Conservation (phyloP, 2,329 filamentous ascomycete genomes). For the Fusarium haematococcum region DNA sequence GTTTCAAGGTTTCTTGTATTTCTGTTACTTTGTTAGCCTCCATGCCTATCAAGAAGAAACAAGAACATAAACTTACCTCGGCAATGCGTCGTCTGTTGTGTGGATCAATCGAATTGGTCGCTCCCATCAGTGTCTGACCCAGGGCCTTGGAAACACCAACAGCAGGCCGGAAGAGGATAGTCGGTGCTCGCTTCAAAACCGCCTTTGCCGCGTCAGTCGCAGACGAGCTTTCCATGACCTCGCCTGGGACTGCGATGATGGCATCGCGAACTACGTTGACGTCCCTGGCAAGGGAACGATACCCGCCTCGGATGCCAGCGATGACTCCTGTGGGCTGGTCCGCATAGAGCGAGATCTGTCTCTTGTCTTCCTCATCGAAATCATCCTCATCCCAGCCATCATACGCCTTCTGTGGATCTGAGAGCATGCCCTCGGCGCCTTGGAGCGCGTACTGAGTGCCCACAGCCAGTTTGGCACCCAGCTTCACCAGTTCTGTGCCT, state of each 20-base stretch:
- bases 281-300: constrained; percentile 85
- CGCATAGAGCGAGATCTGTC: constrained; percentile 90
- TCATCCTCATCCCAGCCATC: constrained; percentile 69
- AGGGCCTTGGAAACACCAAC: constrained; percentile 91
- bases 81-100: constrained; percentile 83
- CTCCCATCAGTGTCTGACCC: constrained; percentile 89
- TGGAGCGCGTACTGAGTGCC: constrained; percentile 95
- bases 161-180: constrained; percentile 89
- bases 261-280: constrained; percentile 89
- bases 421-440: constrained; percentile 84
- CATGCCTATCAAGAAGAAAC: not conserved
- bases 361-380: constrained; percentile 75
- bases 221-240: constrained; percentile 87
- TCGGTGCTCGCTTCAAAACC: constrained; percentile 86
- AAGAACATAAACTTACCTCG: constrained; percentile 77
- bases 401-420: constrained; percentile 52
- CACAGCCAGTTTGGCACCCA: constrained; percentile 93
- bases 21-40: constrained; percentile 49
- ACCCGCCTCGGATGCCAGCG: constrained; percentile 86
- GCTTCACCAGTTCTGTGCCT: constrained; percentile 90
- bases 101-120: constrained; percentile 90
- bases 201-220: constrained; percentile 84
- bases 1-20: constrained; percentile 61
- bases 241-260: constrained; percentile 92
- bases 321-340: constrained; percentile 92